Evolutionary conservation across 768 basidiomycete species (phyloP), one percentile per base, ranked within the genome.

Genomic region (Mycena rosella): DNA sequence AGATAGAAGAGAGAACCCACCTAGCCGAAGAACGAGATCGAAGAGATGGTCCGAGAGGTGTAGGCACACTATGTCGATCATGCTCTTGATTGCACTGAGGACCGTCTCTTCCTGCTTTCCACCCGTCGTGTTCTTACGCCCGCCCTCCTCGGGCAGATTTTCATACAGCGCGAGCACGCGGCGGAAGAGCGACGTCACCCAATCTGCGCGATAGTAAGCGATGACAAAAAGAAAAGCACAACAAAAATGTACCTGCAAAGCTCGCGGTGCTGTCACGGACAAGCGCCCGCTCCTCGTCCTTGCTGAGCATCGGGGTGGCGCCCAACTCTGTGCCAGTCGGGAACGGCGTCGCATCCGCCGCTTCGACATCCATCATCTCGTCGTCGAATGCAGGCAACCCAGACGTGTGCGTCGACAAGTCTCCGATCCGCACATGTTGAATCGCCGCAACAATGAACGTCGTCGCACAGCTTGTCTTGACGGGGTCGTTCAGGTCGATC

Each of bases 81-180:
- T 92, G 75, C 88, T 85, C 80, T 93, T 93, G 77, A 94, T 86
- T 22, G 92, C 87, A 75, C 91, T 93, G 60, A 95, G 84, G 27
- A 94, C 90, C 42, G 78, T 83, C 71, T 95, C 91, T 82, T 91
- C 93, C 79, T 84, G 87, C 76, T 93, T 93, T n/a, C 94, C 94
- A 26, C 94, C 94, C 2, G 94, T 95, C 38, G 86, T 91, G 68
- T 93, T 93, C 79, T 86, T 88, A 80, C 89, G 89, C 6, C 97
- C 97, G 14, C 94, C 96, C 79, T 97, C 96, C 77, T 99, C 97
- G 0, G 96, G 96, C 6, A 99, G 82, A 75, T 97, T 96, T 80
- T 96, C 94, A 74, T 92, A 96, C 22, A 98, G 80, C 1, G 93
- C 88, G 58, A 95, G 83, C 57, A 95, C 88, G 13, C 94, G 88